phyloP scores from a whole-genome alignment of 345 rosid genomes.

The Acer campestre region DNA sequence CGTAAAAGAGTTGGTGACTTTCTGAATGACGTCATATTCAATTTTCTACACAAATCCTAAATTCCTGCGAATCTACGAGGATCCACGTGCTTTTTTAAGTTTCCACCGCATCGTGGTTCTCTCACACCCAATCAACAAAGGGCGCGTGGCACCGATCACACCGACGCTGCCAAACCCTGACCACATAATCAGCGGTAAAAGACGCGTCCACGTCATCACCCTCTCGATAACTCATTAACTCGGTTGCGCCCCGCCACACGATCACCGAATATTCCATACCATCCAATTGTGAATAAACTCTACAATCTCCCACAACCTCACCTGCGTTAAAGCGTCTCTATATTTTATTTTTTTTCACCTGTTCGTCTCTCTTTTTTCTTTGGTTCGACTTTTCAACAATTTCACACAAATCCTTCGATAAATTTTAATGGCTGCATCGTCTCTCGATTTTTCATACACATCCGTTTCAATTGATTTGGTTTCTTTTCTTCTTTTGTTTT shows the following conservation, averaged over 20 bases:
- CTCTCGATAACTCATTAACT: background rate
- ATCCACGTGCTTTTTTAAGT: background rate
- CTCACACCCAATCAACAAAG: background rate
- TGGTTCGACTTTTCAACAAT: background rate
- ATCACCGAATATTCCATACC: constrained; percentile 37
- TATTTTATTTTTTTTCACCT: background rate
- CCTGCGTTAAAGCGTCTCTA: background rate
- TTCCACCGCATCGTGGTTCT: background rate
- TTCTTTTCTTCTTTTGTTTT: constrained; percentile 29
- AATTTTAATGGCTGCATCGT: constrained; percentile 66
- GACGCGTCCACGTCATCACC: constrained; percentile 11
- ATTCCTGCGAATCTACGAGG: background rate
- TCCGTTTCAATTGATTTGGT: constrained; percentile 28
- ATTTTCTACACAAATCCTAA: background rate
- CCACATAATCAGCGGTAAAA: background rate
- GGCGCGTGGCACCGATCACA: background rate
- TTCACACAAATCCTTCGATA: background rate
- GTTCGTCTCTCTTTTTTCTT: background rate
- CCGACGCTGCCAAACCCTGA: background rate
- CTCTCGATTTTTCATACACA: constrained; percentile 34
- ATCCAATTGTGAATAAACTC: constrained; percentile 23
- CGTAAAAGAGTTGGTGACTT: background rate
- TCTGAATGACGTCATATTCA: background rate
- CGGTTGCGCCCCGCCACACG: constrained; percentile 6
- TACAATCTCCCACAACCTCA: background rate